Percentiles rank a stretch among this genome's conserved stretches.
These are phyloP conservation scores for Protomyces arabidopsidicola DNA, from an alignment of 1,139 yeast genomes.

Conservation along the genomic window DNA sequence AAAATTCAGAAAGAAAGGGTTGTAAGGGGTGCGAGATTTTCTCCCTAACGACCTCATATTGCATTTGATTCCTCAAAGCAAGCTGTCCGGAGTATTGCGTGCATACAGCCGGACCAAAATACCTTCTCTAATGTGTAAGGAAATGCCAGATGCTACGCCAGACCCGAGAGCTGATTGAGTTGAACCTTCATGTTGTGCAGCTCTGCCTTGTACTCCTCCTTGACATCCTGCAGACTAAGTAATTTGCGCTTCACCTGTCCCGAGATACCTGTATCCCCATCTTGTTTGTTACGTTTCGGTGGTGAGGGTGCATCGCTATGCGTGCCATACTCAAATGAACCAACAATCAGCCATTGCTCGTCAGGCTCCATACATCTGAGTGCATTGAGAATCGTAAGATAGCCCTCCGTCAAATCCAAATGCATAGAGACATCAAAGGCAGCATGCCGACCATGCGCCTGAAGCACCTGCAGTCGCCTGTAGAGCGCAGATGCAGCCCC, in stretches of 20 bases:
- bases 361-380: constrained; percentile 23
- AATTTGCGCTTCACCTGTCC: constrained; percentile 4
- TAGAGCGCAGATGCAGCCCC: constrained; percentile 29
- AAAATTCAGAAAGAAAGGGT: constrained; percentile 7
- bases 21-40: neutral
- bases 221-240: constrained; percentile 11
- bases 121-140: neutral
- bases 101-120: neutral
- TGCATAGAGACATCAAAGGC: constrained; percentile 16
- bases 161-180: neutral
- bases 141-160: neutral
- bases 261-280: neutral
- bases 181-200: constrained; percentile 19
- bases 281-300: constrained; percentile 1
- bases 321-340: constrained; percentile 1
- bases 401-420: constrained; percentile 27
- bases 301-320: constrained; percentile 1
- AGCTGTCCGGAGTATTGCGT: no score
- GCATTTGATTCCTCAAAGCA: no score
- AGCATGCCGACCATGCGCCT: constrained; percentile 5
- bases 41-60: no score
- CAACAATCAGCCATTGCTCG: constrained; percentile 28
- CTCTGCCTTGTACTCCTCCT: constrained; percentile 11
- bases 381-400: constrained; percentile 28
- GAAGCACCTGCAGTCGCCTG: constrained; percentile 22